Evolutionary conservation across 163 green algal species (phyloP), one percentile per base, ranked within the genome.

Genomic region (Scenedesmus sp.): DNA sequence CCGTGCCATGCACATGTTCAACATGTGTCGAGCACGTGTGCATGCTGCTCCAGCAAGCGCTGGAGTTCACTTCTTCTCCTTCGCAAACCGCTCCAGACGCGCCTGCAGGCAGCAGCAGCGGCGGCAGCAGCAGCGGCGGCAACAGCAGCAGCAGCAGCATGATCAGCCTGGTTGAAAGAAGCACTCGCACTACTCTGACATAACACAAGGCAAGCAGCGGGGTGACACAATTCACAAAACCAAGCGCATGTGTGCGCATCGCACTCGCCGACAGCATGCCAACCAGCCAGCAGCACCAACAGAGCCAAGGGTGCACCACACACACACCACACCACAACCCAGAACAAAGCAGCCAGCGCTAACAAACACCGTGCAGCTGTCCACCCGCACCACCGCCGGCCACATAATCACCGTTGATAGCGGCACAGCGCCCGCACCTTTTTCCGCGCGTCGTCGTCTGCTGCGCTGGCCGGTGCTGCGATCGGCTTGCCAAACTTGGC

Each of bases 361-460:
- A 46, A 46, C 34, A 46, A 46, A 46, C 34, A 20, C 64, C 9
- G 18, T 73, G 64, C 64, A 73, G 10, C 64, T 5, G 64, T 20
- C 46, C 52, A 86, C 10, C 13, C 18, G 12, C 52, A 15, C n/a
- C 74, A 83, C 34, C 34, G 0, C 34, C 34, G 34, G 34, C 34
- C 34, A 46, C 34, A 46, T 46, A 46, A 46, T 46, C 0, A 1
- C 0, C 0, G 34, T 46, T 46, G 34, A 46, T 46, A 46, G 34
- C 34, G 34, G 34, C 34, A 46, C 34, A 46, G 34, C 34, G 34
- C 4, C 1, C 76, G 4, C 59, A 88, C 81, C 88, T 92, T 88
- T 55, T 88, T 88, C 54, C 88, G 88, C 26, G 62, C 81, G n/a
- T 92, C 88, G 52, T 88, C 88, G 10, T 88, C 88, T 3, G 46